Evolutionary conservation across 106 monocot genomes (phyloP), one percentile per base, ranked within the genome.

Genomic region (Dioscorea dumetorum): DNA sequence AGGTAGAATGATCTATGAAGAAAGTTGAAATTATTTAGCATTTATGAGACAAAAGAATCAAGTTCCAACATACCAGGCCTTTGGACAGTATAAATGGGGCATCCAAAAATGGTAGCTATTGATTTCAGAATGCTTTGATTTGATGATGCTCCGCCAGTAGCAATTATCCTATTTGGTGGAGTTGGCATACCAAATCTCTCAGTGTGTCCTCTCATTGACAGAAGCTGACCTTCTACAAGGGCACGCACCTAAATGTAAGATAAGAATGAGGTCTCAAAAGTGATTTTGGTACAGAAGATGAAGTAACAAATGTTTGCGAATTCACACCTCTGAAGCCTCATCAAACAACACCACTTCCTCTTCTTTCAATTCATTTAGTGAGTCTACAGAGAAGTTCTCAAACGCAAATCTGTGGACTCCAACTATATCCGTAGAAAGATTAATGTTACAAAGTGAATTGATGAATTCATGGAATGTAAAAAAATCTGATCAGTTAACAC

Each of bases 121-220:
- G 61, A 62, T 12, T 68, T 70, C 31, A 95, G 83, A 70, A 91
- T 95, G 74, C 73, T 74, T 24, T 63, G 41, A 62, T 95, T 95
- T 31, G 90, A 72, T 56, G 94, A 95, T 61, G 94, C 94, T 18
- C 94, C 94, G 67, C 94, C 94, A 23, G 94, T 95, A 53, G 91
- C 94, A 60, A 88, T 91, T 59, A 95, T 78, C 32, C 85, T 70
- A n/a, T 69, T 85, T 0, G 94, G 94, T 13, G 91, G 94, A 65
- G 69, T 84, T 9, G 91, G 88, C 94, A 95, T 85, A 12, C 94
- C 94, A 62, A 95, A 88, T 61, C 81, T 85, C 88, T 95, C 91
- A 12, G 91, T 71, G 72, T 95, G 94, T 5, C 85, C 94, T 73
- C 94, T 64, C 82, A 95, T 95, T 5, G 91, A 91, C 28, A 95